Evolutionary conservation across 2,329 filamentous ascomycete species (phyloP).

Genomic region (Microdochium paspali): DNA sequence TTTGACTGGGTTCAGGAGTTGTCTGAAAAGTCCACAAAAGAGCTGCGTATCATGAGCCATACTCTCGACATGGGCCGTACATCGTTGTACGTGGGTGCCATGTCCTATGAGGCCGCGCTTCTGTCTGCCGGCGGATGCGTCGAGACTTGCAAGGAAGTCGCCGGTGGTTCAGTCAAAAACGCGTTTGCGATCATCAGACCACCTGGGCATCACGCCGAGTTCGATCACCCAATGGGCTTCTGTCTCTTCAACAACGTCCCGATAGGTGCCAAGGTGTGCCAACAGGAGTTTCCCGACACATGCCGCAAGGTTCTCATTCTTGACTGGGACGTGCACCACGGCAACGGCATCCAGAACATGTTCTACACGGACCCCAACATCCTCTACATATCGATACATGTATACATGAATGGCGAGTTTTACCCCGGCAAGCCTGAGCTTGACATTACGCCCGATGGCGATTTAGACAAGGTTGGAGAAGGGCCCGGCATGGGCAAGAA

Average conservation of each 20-base stretch:
- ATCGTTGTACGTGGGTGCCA: constrained; percentile 74
- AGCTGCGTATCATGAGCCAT: constrained; percentile 59
- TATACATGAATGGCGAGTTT: constrained; percentile 74
- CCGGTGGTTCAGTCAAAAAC: constrained; percentile 77
- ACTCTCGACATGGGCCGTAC: constrained; percentile 55
- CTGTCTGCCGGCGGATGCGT: constrained; percentile 89
- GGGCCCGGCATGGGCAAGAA: constrained; percentile 49
- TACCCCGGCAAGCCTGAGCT: constrained; percentile 65
- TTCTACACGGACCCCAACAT: constrained; percentile 94
- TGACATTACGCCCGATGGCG: constrained; percentile 47
- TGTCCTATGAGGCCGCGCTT: constrained; percentile 72
- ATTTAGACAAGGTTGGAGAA: constrained; percentile 48
- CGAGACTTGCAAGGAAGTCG: constrained; percentile 89
- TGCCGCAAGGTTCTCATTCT: constrained; percentile 89
- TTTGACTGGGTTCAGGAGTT: constrained; percentile 65
- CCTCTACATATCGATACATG: constrained; percentile 90
- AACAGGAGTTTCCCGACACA: constrained; percentile 65
- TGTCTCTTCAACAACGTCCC: constrained; percentile 98
- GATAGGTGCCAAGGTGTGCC: constrained; percentile 82
- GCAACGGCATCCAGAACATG: constrained; percentile 92
- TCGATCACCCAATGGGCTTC: constrained; percentile 79
- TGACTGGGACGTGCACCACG: constrained; percentile 78
- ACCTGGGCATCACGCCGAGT: constrained; percentile 91
- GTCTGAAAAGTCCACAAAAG: constrained; percentile 43
- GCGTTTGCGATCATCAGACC: constrained; percentile 92